Base-by-base conservation (phyloP, 257 asterid genomes). In the Perilla frutescens region DNA sequence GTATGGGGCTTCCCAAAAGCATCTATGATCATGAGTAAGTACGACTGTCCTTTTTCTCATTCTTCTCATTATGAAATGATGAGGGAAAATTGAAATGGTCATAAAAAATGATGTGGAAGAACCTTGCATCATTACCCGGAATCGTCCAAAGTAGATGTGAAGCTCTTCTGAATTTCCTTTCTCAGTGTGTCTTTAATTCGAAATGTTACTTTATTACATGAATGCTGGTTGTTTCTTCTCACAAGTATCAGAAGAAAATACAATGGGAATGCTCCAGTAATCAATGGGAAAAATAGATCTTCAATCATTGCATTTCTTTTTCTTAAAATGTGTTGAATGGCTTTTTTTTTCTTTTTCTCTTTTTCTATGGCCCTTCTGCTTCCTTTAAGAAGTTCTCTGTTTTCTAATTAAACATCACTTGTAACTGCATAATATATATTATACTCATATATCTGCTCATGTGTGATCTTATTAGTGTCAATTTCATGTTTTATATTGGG, bases 1-100 rank as follows among this genome's bases (percentile, higher is more conserved):
- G 80, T 32, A 40, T 77, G 45, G 96, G 93, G 70, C 90, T 89
- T 81, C 97, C 94, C 47, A 86, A 77, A 79, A 83, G 80, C 45
- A 93, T 93, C 70, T 78, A 82, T 72, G 98, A 89, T 71, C 98
- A 93, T 63, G 98, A 91, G 98, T 93, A 74, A 91, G 98, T 82
- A 44, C 40, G 56, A 47, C 50, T 40, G 34, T 71, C 61, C 37
- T 32, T 68, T 51, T 14, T 39, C 43, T 70, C 57, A 2, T 26
- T 34, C 34, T 53, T 71, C 31, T 58, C 50, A 41, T 4, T 32
- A 32, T 50, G 14, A 36, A 70, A 60, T 10, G 50, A 58, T 43
- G 56, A 2, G 51, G 54, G 29, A 14, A 71, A 6, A 4, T 59
- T 70, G 14, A 32, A 77, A 41, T 37, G 34, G 51, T 56, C 32